phyloP scores from a whole-genome alignment of 768 basidiomycete species.

The Cystofilobasidium capitatum region DNA sequence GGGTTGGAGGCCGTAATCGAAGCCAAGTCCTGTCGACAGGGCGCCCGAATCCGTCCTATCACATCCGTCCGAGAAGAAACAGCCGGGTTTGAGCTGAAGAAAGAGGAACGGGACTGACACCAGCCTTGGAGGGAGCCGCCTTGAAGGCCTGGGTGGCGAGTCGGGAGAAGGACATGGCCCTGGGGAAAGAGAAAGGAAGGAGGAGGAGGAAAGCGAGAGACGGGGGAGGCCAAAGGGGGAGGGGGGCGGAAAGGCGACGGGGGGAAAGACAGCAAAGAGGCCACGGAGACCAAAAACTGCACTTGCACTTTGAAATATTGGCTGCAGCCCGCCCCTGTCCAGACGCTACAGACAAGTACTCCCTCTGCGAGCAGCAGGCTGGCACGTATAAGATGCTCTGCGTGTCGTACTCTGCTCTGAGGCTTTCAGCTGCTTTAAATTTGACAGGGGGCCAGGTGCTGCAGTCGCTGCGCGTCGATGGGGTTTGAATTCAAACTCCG shows the following conservation, averaged over 20 bases:
- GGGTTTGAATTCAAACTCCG: too few species aligned
- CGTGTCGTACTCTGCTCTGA: too few species aligned
- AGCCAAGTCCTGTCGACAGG: background rate
- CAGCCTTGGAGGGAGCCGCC: constrained; percentile 12
- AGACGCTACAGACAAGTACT: background rate
- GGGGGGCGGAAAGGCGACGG: background rate
- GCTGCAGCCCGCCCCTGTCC: background rate
- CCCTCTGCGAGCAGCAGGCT: too few species aligned
- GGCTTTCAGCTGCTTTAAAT: too few species aligned
- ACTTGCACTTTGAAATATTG: background rate
- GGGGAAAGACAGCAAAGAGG: background rate
- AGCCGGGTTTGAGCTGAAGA: background rate
- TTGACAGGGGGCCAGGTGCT: too few species aligned
- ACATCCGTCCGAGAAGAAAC: background rate
- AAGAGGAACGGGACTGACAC: constrained; percentile 7
- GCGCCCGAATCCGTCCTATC: background rate
- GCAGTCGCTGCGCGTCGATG: too few species aligned
- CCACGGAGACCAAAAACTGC: too few species aligned
- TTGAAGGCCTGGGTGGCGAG: constrained; percentile 23
- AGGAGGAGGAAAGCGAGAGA: too few species aligned
- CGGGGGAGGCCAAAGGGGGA: too few species aligned
- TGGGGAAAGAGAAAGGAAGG: constrained; percentile 36
- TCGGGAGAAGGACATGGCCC: constrained; percentile 23
- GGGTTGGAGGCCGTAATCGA: background rate
- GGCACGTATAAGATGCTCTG: too few species aligned